phyloP scores from a whole-genome alignment of 2,329 filamentous ascomycete species.

The Pleoardoris graminearum region DNA sequence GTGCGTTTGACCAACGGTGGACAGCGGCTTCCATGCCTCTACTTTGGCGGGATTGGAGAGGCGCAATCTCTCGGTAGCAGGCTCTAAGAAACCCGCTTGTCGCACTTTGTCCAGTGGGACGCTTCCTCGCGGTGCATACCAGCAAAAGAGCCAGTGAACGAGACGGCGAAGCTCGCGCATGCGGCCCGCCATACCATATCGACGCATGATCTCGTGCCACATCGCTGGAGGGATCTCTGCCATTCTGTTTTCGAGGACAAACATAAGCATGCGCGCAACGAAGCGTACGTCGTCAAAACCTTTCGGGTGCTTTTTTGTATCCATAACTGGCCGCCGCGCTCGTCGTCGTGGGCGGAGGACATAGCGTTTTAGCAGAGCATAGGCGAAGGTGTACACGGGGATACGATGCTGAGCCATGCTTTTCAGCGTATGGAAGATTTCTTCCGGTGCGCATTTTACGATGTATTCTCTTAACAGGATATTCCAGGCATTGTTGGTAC shows the following conservation, averaged over 20 bases:
- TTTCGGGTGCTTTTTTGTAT: background rate
- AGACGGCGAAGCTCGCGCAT: conserved; percentile 58
- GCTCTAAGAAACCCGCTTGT: conserved; percentile 26
- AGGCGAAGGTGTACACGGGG: conserved; percentile 49
- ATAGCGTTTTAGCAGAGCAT: conserved; percentile 45
- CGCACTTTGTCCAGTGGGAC: conserved; percentile 24
- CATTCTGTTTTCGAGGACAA: conserved; percentile 51
- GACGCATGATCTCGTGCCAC: conserved; percentile 63
- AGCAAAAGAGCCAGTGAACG: conserved; percentile 55
- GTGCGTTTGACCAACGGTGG: conserved; percentile 14
- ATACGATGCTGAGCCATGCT: conserved; percentile 55
- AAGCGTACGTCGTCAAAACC: conserved; percentile 48
- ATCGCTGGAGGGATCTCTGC: conserved; percentile 46
- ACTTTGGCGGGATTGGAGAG: conserved; percentile 14
- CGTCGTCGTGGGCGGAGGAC: conserved; percentile 44
- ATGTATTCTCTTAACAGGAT: conserved; percentile 50
- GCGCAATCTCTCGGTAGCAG: conserved; percentile 23
- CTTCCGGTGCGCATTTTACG: conserved; percentile 25
- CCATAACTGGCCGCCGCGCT: conserved; percentile 42
- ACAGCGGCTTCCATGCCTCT: conserved; percentile 17
- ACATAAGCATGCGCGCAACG: conserved; percentile 53
- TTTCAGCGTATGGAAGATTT: conserved; percentile 46
- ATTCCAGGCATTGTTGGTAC: conserved; percentile 51
- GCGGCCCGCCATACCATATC: conserved; percentile 60
- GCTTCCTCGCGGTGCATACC: conserved; percentile 37